Evolutionary conservation across 805 yeast genomes (phyloP).

Genomic region (Crinitomyces ghanaensis): DNA sequence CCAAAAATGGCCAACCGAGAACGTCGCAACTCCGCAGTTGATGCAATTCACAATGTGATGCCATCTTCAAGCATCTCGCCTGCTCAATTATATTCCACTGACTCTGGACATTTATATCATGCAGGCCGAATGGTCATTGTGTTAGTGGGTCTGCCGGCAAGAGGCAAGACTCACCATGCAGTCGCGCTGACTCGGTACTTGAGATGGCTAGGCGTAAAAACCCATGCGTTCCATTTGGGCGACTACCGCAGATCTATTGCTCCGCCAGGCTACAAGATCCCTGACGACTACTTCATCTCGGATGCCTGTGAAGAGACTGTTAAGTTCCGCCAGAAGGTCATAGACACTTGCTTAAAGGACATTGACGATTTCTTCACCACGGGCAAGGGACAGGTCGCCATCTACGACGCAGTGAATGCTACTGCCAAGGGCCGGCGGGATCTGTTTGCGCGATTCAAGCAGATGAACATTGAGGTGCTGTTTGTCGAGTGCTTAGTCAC

Average conservation of each 20-base stretch:
- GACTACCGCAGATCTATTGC: conserved; percentile 58
- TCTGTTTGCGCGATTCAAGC: conserved; percentile 42
- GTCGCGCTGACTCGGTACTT: conserved; percentile 85
- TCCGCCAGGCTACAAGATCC: conserved; percentile 35
- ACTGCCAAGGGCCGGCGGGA: conserved; percentile 52
- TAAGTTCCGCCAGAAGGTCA: conserved; percentile 44
- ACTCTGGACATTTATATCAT: conserved; percentile 83
- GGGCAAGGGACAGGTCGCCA: conserved; percentile 86
- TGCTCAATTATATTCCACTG: conserved; percentile 88
- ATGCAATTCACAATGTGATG: conserved; percentile 14
- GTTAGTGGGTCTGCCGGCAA: conserved; percentile 86
- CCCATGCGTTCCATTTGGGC: conserved; percentile 84
- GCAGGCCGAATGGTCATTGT: conserved; percentile 90
- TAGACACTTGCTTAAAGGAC: conserved; percentile 55
- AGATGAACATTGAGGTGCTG: conserved; percentile 57
- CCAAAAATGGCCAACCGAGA: no score
- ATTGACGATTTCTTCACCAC: conserved; percentile 57
- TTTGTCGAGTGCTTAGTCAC: conserved; percentile 85
- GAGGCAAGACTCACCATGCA: conserved; percentile 89
- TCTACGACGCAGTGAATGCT: conserved; percentile 92
- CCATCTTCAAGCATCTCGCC: conserved; percentile 61
- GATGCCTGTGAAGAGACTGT: conserved; percentile 38
- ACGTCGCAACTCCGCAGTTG: conserved; percentile 16
- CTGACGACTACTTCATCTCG: conserved; percentile 58
- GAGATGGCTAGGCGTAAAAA: conserved; percentile 92